phyloP scores from a whole-genome alignment of 179 eudicot species.

The Beta lomatogona region DNA sequence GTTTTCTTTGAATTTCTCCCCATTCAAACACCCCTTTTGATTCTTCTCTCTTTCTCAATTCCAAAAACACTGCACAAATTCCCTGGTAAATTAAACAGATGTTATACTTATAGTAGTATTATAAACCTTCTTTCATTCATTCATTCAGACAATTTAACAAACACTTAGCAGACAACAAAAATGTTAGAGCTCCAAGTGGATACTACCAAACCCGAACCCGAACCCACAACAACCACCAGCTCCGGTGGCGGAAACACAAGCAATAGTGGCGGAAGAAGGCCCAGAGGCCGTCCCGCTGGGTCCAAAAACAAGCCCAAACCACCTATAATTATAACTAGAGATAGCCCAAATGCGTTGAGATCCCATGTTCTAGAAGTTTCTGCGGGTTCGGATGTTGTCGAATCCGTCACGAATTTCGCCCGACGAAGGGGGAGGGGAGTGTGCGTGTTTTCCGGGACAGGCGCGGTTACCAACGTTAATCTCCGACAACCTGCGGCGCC shows the following conservation, averaged over 20 bases:
- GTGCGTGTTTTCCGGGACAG: conserved; percentile 37
- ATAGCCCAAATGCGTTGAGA: conserved; percentile 38
- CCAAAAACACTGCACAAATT: not conserved
- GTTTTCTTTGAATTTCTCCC: conserved; percentile 22
- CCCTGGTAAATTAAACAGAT: not conserved
- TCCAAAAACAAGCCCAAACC: conserved; percentile 43
- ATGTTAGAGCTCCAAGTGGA: conserved; percentile 30
- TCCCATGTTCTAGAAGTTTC: conserved; percentile 42
- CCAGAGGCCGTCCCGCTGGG: conserved; percentile 36
- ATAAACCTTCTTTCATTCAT: not conserved
- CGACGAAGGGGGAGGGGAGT: conserved; percentile 39
- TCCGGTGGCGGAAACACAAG: conserved; percentile 19
- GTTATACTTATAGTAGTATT: too few species aligned
- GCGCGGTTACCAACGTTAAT: conserved; percentile 36
- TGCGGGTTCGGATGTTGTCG: conserved; percentile 34
- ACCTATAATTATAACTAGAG: conserved; percentile 39
- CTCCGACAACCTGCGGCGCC: conserved; percentile 38
- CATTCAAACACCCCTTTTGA: too few species aligned
- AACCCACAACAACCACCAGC: conserved; percentile 23
- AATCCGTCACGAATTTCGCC: conserved; percentile 36
- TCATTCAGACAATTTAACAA: conserved; percentile 23
- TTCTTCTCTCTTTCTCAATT: not conserved
- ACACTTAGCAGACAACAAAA: conserved; percentile 14
- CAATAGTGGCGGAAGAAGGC: conserved; percentile 26
- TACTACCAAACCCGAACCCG: conserved; percentile 19